Evolutionary conservation across 2,329 filamentous ascomycete species (phyloP), one percentile per base, ranked within the genome.

Genomic region (Ceratocystis ficicola): DNA sequence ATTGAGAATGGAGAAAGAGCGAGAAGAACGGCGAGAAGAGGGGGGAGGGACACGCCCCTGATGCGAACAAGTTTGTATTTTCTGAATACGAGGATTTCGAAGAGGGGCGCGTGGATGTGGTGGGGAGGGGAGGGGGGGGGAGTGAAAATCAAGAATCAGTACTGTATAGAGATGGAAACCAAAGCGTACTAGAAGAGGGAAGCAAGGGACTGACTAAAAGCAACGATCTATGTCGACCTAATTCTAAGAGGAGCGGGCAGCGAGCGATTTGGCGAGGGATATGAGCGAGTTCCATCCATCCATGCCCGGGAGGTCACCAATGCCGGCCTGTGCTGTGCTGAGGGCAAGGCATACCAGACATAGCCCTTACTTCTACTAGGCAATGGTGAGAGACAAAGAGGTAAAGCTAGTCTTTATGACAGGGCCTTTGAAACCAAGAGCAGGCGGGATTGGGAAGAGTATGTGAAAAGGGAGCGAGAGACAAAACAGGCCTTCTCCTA

Each of bases 71-170:
- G 48, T 46, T 22, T 17, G 63, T 41, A 22, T 62, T 65, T 60
- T 20, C 57, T 50, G 63, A 65, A 65, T 65, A 65, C 63, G 63
- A 65, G 63, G 52, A 57, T 59, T 55, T 57, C 8, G 50, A 36
- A 60, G 63, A 57, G 63, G 63, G 30, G 36, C 32, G 52, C 25
- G 52, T 32, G n/a, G 17, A 36, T 36, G 44, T 63, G 46, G 48
- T 48, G 20, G 62, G 25, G 60, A 22, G 15, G n/a, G 6, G 10
- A 12, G 36, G 36, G 36, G 36, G 36, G 44, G 44, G 46, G 46
- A 44, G 62, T 30, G 62, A 50, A 15, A 41, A 41, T 12, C 36
- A 41, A 52, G 44, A 36, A 55, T 50, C 30, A 46, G 22, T 64
- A 22, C 41, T 30, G 25, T 20, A 64, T 64, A 5, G 62, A 52